A percentile compares a stretch with the other conserved stretches of the same genome.
These are phyloP conservation scores for Trametes polyzona DNA, from an alignment of 1,284 basidiomycete genomes.

Conservation along the genomic window DNA sequence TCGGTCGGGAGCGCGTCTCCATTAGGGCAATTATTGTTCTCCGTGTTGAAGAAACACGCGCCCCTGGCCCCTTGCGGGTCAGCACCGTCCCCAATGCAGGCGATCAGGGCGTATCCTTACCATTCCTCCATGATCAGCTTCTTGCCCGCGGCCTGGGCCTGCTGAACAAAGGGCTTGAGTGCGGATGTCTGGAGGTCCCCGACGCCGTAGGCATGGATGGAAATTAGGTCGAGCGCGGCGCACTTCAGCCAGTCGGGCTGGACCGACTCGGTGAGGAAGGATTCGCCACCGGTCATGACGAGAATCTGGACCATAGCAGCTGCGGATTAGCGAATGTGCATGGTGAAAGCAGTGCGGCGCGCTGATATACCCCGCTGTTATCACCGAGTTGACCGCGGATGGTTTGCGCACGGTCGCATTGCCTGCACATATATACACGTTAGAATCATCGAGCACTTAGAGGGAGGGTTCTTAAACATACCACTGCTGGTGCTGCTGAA, in stretches of 20 bases:
- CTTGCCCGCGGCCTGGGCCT: constrained; percentile 37
- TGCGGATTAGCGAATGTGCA: no score
- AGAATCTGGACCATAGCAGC: constrained; percentile 37
- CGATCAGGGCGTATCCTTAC: constrained; percentile 20
- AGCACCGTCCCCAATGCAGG: background rate
- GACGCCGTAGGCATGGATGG: constrained; percentile 45
- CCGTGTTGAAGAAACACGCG: constrained; percentile 39
- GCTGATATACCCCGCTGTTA: constrained; percentile 31
- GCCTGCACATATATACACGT: constrained; percentile 28
- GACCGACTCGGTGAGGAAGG: constrained; percentile 40
- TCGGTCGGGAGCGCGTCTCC: constrained; percentile 27
- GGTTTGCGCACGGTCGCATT: constrained; percentile 42
- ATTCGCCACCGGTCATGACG: constrained; percentile 44
- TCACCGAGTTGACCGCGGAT: constrained; percentile 38
- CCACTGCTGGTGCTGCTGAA: constrained; percentile 34
- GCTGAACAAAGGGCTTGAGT: constrained; percentile 36
- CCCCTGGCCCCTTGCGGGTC: constrained; percentile 28
- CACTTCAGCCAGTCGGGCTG: constrained; percentile 40
- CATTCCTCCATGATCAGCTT: constrained; percentile 43
- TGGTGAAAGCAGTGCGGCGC: background rate
- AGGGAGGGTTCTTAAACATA: constrained; percentile 5
- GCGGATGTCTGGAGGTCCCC: constrained; percentile 35
- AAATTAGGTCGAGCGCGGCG: constrained; percentile 40
- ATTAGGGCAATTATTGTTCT: constrained; percentile 36
- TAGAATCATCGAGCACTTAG: background rate